Evolutionary conservation across 164 flowering plant genomes (phyloP).

Genomic region (Liquidambar formosana): DNA sequence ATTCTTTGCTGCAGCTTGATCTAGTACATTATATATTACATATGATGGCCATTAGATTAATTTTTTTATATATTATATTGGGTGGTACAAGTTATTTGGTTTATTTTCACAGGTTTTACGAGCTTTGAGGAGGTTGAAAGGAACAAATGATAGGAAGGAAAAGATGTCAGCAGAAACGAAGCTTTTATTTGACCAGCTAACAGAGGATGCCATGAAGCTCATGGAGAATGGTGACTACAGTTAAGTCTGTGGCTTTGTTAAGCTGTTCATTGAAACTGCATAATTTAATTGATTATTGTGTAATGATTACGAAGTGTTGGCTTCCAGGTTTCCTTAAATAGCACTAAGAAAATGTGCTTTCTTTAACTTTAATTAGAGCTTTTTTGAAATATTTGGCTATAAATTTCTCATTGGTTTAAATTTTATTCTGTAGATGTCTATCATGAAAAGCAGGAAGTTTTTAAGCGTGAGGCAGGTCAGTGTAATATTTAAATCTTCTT

Average conservation of each 20-base stretch:
- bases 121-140: conserved; percentile 90
- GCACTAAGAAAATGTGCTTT: not conserved
- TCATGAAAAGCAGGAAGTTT: conserved; percentile 71
- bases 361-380: not conserved
- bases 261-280: not conserved
- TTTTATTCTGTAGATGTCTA: conserved; percentile 71
- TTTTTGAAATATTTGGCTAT: not conserved
- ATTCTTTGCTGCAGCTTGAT: too few species aligned
- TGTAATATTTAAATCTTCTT: not conserved
- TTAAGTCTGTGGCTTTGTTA: conserved; percentile 37
- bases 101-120: conserved; percentile 59
- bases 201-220: conserved; percentile 89
- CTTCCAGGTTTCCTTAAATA: not conserved
- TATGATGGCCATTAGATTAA: too few species aligned
- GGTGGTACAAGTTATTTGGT: not conserved
- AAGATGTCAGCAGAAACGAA: conserved; percentile 87
- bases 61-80: not conserved
- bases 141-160: conserved; percentile 61
- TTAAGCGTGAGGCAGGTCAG: conserved; percentile 89
- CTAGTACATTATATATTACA: too few species aligned
- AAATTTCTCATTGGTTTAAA: conserved; percentile 2
- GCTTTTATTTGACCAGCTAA: conserved; percentile 82
- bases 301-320: not conserved
- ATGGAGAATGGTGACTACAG: conserved; percentile 93
- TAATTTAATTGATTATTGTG: not conserved